Base-by-base conservation (phyloP, 176 grass and related monocot species). In the Oropetium thomaeum region DNA sequence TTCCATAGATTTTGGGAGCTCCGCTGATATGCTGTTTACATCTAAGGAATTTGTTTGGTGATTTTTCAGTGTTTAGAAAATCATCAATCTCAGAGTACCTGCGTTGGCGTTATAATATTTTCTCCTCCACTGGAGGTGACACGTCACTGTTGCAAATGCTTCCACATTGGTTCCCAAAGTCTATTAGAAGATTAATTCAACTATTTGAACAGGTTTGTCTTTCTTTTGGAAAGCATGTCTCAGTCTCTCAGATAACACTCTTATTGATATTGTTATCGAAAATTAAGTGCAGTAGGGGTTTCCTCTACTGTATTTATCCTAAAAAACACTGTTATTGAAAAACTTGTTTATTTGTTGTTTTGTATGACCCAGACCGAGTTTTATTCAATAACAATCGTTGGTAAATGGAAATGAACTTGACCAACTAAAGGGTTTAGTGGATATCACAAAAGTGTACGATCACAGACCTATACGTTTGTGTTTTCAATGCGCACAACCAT, bases 71-170 rank as follows among this genome's bases (percentile, higher is more conserved):
- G 44, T 84, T 53, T 42, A 86, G 89, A 45, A 93, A 89, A 74
- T 85, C 81, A 16, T 74, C 89, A 70, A 83, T 93, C 52, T 85
- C 83, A 52, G 91, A 97, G 32, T 93, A 97, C 69, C 81, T 97
- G 40, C 42, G 74, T 52, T 97, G 95, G 95, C 88, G 95, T 63
- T 85, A 74, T 81, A 84, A 75, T 74, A 80, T 87, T 70, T 97
- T 97, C 76, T 87, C 86, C 48, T 97, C 91, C 69, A 63, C 91
- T 81, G 91, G 86, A 69, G 83, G 95, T 83, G 95, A 97, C 75
- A 84, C 86, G 81, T 92, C 95, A 15, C 81, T 97, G 64, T 58
- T 91, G 64, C 91, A 97, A 85, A 97, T 97, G 85, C 83, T 93
- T 70, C 95, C 88, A 65, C 79, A 58, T 35, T 87, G 86, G 75